A percentile compares a stretch with the other conserved stretches of the same genome.
Conservation (phyloP, 192 early-diverging fungal species). For the Coemansia nantahalensis region DNA sequence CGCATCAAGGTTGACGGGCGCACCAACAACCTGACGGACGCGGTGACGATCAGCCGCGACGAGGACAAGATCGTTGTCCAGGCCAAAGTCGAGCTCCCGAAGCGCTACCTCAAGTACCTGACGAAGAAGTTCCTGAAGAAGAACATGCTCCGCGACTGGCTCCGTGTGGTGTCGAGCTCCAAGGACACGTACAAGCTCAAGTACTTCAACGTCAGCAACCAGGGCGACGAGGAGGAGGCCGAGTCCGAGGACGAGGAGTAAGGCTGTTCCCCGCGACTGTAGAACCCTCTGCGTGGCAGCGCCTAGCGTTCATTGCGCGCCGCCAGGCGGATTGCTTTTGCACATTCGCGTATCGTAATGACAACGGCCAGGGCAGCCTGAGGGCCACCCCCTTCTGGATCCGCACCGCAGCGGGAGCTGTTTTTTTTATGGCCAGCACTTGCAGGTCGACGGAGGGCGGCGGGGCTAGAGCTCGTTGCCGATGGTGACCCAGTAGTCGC, state of each 20-base stretch:
- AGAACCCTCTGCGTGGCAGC: too few relatives aligned
- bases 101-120: constrained; percentile 99
- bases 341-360: too few relatives aligned
- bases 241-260: constrained; percentile 47
- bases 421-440: too few relatives aligned
- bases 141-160: constrained; percentile 97
- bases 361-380: too few relatives aligned
- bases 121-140: constrained; percentile 99
- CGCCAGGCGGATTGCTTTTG: too few relatives aligned
- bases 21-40: constrained; percentile 90
- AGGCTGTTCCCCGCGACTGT: too few relatives aligned
- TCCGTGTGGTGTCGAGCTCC: constrained; percentile 89
- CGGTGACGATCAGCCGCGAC: constrained; percentile 79
- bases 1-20: constrained; percentile 97
- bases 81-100: constrained; percentile 80
- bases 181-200: constrained; percentile 92
- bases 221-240: constrained; percentile 33
- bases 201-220: constrained; percentile 69
- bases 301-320: too few relatives aligned
- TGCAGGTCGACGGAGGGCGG: too few relatives aligned
- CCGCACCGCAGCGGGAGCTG: too few relatives aligned
- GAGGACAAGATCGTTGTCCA: constrained; percentile 77
- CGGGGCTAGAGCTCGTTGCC: constrained; percentile 85
- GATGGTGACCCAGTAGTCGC: constrained; percentile 96
- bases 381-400: too few relatives aligned